Evolutionary conservation across 116 monocot genomes (phyloP), one percentile per base, ranked within the genome.

Genomic region (Iris pallida): DNA sequence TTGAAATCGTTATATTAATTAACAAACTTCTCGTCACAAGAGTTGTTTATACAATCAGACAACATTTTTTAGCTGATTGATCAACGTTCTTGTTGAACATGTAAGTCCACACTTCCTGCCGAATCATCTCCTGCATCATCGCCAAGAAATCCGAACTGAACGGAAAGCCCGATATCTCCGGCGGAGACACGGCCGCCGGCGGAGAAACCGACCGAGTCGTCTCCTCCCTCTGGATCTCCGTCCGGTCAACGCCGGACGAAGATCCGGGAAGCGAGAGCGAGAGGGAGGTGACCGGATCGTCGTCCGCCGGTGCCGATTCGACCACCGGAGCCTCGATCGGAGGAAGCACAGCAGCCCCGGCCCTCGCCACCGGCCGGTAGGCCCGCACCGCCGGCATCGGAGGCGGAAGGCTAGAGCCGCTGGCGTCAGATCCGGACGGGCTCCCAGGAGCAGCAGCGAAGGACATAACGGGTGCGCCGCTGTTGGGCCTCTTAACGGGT

Each of bases 91-190:
- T 30, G 2, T 30, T 30, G 16, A 62, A 40, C 80, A 89, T 78
- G 69, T 83, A 89, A 47, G 42, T 83, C 66, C 80, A 59, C 48
- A 89, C 89, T 47, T 89, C 89, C 44, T 80, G 74, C 11, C 80
- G 77, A 46, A 89, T 80, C 77, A 89, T 82, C 20, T 89, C 85
- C 66, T 89, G 82, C 73, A 89, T 80, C 72, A 78, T 72, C 43
- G 66, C 41, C 46, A 85, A 10, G 49, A 89, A 75, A 63, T 89
- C 82, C 7, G 73, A 8, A 17, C 60, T 69, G 60, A 82, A 79
- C 0, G 66, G 65, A 20, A 64, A 71, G 7, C 12, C 13, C 52
- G 66, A 30, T 30, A 30, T 30, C 30, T 30, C 30, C 20, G 1
- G 66, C 5, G 14, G 51, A 14, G 5, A 1, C 51, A 14, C 51